Evolutionary conservation across 202 grass and related monocot species (phyloP).

Genomic region (Hordeum pubiflorum): DNA sequence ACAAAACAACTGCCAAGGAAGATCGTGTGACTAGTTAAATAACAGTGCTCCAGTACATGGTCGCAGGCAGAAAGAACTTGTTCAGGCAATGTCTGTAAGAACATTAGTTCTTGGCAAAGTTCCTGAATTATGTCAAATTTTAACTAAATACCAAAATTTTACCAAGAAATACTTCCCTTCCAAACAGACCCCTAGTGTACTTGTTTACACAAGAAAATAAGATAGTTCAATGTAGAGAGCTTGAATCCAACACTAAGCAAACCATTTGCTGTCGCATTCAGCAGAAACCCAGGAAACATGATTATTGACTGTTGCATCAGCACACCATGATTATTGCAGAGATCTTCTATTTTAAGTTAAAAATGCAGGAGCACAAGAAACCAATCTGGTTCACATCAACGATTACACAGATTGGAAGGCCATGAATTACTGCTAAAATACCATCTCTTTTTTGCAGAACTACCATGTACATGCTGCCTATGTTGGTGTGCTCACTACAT

Average conservation of each 20-base stretch:
- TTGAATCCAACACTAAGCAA: not conserved
- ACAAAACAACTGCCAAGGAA: slow-evolving; percentile 3
- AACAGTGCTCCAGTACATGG: not conserved
- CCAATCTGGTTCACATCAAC: not conserved
- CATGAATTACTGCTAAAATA: not conserved
- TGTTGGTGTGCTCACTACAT: not conserved
- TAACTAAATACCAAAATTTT: not conserved
- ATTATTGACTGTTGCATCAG: not conserved
- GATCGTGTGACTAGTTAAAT: not conserved
- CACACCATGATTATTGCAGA: not conserved
- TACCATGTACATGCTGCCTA: not conserved
- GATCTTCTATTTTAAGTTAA: not conserved
- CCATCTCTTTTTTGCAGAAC: not conserved
- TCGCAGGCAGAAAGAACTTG: not conserved
- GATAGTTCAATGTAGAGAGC: not conserved
- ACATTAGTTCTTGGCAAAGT: not conserved
- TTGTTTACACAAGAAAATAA: not conserved
- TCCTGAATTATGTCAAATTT: not conserved
- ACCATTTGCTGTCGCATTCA: not conserved
- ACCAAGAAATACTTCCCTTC: not conserved
- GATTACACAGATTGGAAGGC: not conserved
- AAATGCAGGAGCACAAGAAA: not conserved
- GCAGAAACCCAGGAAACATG: not conserved
- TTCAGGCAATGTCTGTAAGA: not conserved
- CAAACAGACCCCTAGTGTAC: not conserved